Percentiles rank a stretch among this genome's conserved stretches.
Conservation (phyloP, 1,139 yeast species). For the Sugiyamaella neomexicana region DNA sequence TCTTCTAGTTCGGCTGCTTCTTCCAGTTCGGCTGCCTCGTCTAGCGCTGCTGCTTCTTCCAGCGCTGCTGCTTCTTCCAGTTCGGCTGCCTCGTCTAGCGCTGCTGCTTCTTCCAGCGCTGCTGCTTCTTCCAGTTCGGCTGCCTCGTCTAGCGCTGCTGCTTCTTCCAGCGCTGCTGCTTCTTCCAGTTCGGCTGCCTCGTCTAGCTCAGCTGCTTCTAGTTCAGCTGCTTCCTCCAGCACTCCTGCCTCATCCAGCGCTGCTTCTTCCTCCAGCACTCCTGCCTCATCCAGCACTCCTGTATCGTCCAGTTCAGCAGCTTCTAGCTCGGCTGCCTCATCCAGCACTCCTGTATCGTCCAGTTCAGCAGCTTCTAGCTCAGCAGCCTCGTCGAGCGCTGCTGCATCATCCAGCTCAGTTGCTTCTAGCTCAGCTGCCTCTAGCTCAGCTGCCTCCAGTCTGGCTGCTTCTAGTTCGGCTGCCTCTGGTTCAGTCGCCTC, state of each 20-base stretch:
- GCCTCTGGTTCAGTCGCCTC: conserved; percentile 11
- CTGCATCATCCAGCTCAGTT: neutral
- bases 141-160: neutral
- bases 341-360: conserved; percentile 3
- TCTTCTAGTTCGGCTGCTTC: conserved; percentile 14
- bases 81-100: conserved; percentile 8
- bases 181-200: neutral
- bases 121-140: too few species aligned
- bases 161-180: neutral
- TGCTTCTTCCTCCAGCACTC: neutral
- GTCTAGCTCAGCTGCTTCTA: neutral
- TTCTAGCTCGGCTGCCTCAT: conserved; percentile 11
- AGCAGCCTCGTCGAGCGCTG: neutral
- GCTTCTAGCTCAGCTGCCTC: neutral
- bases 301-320: conserved; percentile 9
- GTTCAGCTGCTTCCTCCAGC: neutral
- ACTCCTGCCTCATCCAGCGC: neutral
- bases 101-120: conserved; percentile 8
- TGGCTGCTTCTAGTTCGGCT: conserved; percentile 3
- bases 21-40: conserved; percentile 4
- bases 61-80: neutral
- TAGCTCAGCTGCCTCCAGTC: conserved; percentile 1
- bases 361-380: conserved; percentile 8
- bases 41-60: conserved; percentile 14
- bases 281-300: conserved; percentile 7